phyloP scores from a whole-genome alignment of 108 stramenopile species.

The Cyclotella kingstonii region DNA sequence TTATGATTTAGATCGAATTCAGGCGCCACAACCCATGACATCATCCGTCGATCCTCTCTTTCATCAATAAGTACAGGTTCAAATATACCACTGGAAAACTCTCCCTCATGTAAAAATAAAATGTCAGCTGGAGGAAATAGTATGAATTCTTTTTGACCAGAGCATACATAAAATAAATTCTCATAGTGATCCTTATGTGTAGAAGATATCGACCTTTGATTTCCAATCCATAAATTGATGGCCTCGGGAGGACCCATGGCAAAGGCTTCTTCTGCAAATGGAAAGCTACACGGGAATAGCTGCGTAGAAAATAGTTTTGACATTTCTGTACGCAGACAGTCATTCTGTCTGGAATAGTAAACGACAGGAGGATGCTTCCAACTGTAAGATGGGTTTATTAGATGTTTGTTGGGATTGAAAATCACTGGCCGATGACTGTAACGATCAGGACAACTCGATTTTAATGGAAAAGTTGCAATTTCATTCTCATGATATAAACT shows the following conservation, averaged over 20 bases:
- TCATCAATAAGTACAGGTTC: slow-evolving; percentile 2
- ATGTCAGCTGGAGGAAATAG: slow-evolving; percentile 87
- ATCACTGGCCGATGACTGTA: too few relatives aligned
- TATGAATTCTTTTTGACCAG: slow-evolving; percentile 91
- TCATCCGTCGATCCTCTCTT: not conserved
- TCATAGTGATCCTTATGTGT: slow-evolving; percentile 97
- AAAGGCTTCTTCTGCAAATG: slow-evolving; percentile 64
- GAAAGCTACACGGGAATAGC: slow-evolving; percentile 38
- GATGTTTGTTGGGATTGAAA: too few relatives aligned
- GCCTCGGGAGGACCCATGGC: slow-evolving; percentile 83
- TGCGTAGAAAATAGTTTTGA: slow-evolving; percentile 39
- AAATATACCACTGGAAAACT: slow-evolving; percentile 49
- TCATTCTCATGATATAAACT: too few relatives aligned
- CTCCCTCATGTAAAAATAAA: slow-evolving; percentile 65
- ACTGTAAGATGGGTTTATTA: not conserved
- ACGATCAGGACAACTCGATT: too few relatives aligned
- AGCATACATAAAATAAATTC: slow-evolving; percentile 89
- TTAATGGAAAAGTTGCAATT: too few relatives aligned
- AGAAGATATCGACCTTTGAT: slow-evolving; percentile 83
- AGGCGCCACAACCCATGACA: slow-evolving; percentile 25
- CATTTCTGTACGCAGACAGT: slow-evolving; percentile 79
- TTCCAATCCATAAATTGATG: slow-evolving; percentile 95
- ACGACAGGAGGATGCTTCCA: slow-evolving; percentile 29
- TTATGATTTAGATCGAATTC: slow-evolving; percentile 16
- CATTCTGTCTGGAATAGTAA: slow-evolving; percentile 86